Conservation (phyloP, 257 asterid species). For the Gentiana macrophylla region DNA sequence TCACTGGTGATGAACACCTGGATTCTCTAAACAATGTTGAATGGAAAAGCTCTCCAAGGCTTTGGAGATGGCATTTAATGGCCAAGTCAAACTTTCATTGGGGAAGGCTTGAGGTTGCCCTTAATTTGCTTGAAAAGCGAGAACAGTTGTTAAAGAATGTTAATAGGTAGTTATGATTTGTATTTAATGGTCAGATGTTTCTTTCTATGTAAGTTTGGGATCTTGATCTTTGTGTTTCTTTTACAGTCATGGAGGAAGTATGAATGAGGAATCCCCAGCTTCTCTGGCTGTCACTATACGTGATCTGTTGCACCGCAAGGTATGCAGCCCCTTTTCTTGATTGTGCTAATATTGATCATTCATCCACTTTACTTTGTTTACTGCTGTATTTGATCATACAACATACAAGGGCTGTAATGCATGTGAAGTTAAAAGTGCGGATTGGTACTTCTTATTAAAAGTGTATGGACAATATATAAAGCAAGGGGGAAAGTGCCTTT, state of each 20-base stretch:
- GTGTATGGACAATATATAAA: too few relatives aligned
- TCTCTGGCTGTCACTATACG: constrained; percentile 57
- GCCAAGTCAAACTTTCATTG: constrained; percentile 54
- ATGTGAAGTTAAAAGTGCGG: too few relatives aligned
- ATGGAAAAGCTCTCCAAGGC: constrained; percentile 26
- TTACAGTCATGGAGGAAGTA: constrained; percentile 38
- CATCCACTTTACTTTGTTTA: too few relatives aligned
- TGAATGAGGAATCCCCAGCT: constrained; percentile 27
- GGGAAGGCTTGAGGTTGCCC: constrained; percentile 83
- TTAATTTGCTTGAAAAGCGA: constrained; percentile 64
- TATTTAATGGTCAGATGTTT: constrained; percentile 6
- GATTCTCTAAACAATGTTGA: constrained; percentile 16
- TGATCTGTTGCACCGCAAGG: constrained; percentile 67
- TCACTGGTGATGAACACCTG: constrained; percentile 14
- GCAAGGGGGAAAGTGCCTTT: too few relatives aligned
- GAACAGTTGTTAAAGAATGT: constrained; percentile 26
- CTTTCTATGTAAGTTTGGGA: constrained; percentile 11
- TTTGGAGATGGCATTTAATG: constrained; percentile 84
- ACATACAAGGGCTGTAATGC: too few relatives aligned
- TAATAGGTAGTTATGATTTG: constrained; percentile 33
- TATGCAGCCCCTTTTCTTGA: constrained; percentile 16
- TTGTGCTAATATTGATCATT: too few relatives aligned
- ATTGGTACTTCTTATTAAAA: too few relatives aligned
- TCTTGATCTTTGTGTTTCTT: constrained; percentile 17
- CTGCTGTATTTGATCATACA: too few relatives aligned